Percentiles rank a stretch among this genome's conserved stretches.
phyloP scores from a whole-genome alignment of 345 rosid species.

The Lepidium sativum region DNA sequence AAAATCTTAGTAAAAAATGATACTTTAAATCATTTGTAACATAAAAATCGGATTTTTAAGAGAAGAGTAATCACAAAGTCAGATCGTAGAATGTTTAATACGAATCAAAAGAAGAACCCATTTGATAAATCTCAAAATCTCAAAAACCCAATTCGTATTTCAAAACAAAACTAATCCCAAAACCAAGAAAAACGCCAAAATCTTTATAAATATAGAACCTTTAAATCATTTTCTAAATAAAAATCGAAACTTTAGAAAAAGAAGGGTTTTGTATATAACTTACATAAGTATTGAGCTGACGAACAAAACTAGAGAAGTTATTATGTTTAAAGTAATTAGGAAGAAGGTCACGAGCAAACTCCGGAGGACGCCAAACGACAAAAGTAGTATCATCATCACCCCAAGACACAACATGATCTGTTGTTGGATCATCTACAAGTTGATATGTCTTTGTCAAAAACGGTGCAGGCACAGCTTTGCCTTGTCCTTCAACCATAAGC shows the following conservation, averaged over 20 bases:
- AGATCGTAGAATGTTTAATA: not conserved
- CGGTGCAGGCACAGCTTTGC: slow-evolving; percentile 86
- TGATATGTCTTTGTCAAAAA: slow-evolving; percentile 94
- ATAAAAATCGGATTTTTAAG: not conserved
- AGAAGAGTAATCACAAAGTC: not conserved
- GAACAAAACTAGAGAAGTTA: slow-evolving; percentile 94
- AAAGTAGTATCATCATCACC: slow-evolving; percentile 85
- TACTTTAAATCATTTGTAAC: not conserved
- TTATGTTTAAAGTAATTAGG: slow-evolving; percentile 97
- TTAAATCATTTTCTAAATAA: not conserved
- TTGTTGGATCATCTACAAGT: slow-evolving; percentile 78
- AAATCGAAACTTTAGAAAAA: not conserved
- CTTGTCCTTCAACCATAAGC: slow-evolving; percentile 72
- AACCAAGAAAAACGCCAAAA: not conserved
- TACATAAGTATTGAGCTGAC: slow-evolving; percentile 98
- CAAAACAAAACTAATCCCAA: not conserved
- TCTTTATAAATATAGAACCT: not conserved
- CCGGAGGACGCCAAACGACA: slow-evolving; percentile 90
- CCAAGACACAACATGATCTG: slow-evolving; percentile 91
- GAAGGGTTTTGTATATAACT: not conserved
- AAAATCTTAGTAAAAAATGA: not conserved
- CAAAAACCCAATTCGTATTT: not conserved
- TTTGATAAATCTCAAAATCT: not conserved
- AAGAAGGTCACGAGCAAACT: slow-evolving; percentile 90
- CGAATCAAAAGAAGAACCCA: not conserved